Percentiles rank a stretch among this genome's conserved stretches.
These are phyloP conservation scores for Flaveria trinervia DNA, from an alignment of 129 eudicot species.

Conservation along the genomic window DNA sequence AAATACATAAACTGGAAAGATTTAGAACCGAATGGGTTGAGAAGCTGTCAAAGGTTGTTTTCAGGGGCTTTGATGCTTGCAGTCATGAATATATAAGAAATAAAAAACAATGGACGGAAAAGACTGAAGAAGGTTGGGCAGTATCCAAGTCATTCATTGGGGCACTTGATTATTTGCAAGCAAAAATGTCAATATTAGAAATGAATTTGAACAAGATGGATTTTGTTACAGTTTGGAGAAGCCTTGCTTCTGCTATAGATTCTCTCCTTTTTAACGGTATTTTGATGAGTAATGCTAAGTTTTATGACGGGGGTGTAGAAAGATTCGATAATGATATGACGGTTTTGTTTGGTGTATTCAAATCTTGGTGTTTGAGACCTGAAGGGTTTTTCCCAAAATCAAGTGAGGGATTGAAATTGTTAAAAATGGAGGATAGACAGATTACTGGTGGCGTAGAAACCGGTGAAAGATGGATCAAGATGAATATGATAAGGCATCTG, in stretches of 20 bases:
- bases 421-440: constrained; percentile 63
- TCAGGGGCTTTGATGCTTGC: constrained; percentile 78
- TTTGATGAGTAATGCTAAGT: constrained; percentile 59
- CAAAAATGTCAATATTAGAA: constrained; percentile 58
- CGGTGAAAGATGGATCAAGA: constrained; percentile 69
- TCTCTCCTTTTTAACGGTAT: constrained; percentile 53
- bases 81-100: constrained; percentile 76
- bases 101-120: constrained; percentile 85
- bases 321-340: constrained; percentile 62
- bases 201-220: constrained; percentile 65
- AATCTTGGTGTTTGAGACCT: constrained; percentile 87
- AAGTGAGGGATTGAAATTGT: constrained; percentile 71
- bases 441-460: constrained; percentile 38
- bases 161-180: constrained; percentile 82
- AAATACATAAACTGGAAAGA: constrained; percentile 61
- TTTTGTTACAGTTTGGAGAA: constrained; percentile 82
- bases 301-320: constrained; percentile 67
- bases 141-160: constrained; percentile 68
- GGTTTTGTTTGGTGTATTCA: constrained; percentile 71
- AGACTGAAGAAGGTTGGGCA: constrained; percentile 61
- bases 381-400: constrained; percentile 85
- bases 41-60: constrained; percentile 64
- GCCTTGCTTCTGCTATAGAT: constrained; percentile 64
- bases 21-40: constrained; percentile 87
- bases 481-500: constrained; percentile 65